phyloP scores from a whole-genome alignment of 371 early-diverging fungal species.

The Sporodiniella umbellata region DNA sequence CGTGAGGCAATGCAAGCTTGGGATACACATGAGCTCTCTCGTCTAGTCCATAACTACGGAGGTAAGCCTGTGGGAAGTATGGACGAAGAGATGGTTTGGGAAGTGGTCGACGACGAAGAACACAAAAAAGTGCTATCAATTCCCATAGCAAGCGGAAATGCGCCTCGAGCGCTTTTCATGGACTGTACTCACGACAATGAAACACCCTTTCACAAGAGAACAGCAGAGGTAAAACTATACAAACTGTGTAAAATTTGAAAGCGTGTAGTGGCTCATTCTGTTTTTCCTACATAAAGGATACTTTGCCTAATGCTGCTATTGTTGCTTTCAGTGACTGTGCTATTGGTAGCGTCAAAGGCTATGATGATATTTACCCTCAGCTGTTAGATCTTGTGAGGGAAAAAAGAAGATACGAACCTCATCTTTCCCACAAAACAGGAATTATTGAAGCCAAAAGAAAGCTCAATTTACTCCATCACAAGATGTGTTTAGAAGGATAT shows the following conservation, averaged over 20 bases:
- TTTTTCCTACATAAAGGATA: too few relatives aligned
- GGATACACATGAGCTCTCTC: slow-evolving; percentile 86
- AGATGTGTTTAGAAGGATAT: slow-evolving; percentile 81
- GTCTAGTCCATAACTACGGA: slow-evolving; percentile 87
- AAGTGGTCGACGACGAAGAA: slow-evolving; percentile 39
- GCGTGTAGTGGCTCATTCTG: too few relatives aligned
- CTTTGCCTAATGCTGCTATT: slow-evolving; percentile 88
- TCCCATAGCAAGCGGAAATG: slow-evolving; percentile 37
- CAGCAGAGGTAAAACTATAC: slow-evolving; percentile 37
- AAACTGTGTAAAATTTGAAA: neutral
- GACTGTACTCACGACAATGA: slow-evolving; percentile 99
- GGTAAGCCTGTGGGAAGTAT: slow-evolving; percentile 81
- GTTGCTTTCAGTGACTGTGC: slow-evolving; percentile 91
- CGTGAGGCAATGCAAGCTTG: slow-evolving; percentile 97
- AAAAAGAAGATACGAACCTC: slow-evolving; percentile 66
- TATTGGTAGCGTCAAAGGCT: slow-evolving; percentile 93
- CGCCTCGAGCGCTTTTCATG: slow-evolving; percentile 94
- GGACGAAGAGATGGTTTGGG: slow-evolving; percentile 59
- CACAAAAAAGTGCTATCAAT: slow-evolving; percentile 31
- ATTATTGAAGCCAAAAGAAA: slow-evolving; percentile 70
- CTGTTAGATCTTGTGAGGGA: slow-evolving; percentile 88
- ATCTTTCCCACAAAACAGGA: slow-evolving; percentile 52
- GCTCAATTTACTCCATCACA: slow-evolving; percentile 72
- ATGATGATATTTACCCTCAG: slow-evolving; percentile 89
- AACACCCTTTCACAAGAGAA: slow-evolving; percentile 88